These are phyloP conservation scores for Candida hungchunana DNA, from an alignment of 805 yeast genomes.

Conservation along the genomic window DNA sequence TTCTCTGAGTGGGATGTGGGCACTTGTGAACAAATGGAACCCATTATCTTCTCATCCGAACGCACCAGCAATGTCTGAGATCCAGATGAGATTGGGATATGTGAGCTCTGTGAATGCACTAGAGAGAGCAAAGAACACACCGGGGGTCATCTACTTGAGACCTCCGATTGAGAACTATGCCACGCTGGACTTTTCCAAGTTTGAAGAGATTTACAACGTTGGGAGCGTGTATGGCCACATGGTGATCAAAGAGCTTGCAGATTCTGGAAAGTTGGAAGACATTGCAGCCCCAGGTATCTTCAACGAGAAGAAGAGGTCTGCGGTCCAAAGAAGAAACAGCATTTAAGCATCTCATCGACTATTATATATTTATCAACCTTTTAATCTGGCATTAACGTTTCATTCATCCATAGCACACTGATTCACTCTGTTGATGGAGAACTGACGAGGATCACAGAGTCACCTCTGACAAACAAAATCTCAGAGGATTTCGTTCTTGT, in stretches of 20 bases:
- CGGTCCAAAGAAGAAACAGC: conserved; percentile 58
- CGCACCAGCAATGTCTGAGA: conserved; percentile 92
- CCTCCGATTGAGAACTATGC: conserved; percentile 94
- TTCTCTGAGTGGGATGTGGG: conserved; percentile 91
- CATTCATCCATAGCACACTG: conserved; percentile 5
- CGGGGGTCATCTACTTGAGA: conserved; percentile 81
- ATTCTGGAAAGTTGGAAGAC: conserved; percentile 51
- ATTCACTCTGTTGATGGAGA: conserved; percentile 33
- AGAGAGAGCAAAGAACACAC: conserved; percentile 77
- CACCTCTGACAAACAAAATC: conserved; percentile 97
- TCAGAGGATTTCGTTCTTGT: conserved; percentile 55
- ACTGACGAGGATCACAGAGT: conserved; percentile 82
- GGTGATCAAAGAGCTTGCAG: conserved; percentile 48
- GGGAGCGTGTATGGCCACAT: conserved; percentile 72
- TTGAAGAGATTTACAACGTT: conserved; percentile 81
- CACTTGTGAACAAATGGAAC: conserved; percentile 77
- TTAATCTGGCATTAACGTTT: conserved; percentile 5
- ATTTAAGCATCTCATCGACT: conserved; percentile 31
- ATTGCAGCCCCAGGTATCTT: conserved; percentile 49
- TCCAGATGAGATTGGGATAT: conserved; percentile 87
- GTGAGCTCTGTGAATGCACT: conserved; percentile 93
- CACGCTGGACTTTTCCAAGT: conserved; percentile 87
- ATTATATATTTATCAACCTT: no score
- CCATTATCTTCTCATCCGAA: conserved; percentile 85
- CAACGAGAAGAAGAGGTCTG: conserved; percentile 29